phyloP scores from a whole-genome alignment of 306 rosid genomes.

The Castanospermum australe region DNA sequence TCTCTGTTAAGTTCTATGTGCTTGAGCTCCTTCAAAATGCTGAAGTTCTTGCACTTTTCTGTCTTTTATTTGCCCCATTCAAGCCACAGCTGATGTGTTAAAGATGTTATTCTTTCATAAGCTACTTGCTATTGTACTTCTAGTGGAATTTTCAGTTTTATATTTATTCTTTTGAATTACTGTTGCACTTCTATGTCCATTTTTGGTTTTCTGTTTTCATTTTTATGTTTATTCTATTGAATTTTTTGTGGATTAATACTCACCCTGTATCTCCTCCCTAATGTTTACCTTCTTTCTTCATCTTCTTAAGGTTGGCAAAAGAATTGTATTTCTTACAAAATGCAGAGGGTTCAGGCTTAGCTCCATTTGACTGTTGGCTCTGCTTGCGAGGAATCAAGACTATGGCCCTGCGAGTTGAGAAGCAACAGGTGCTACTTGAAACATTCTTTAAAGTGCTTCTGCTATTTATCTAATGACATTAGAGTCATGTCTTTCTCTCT shows the following conservation, averaged over 20 bases:
- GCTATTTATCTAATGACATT: conserved; percentile 2
- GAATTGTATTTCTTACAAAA: conserved; percentile 85
- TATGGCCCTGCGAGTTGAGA: conserved; percentile 84
- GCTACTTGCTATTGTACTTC: background rate
- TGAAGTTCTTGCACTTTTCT: background rate
- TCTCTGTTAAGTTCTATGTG: conserved; percentile 7
- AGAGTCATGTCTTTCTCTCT: background rate
- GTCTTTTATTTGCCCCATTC: background rate
- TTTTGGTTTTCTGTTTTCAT: background rate
- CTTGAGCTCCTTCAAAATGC: conserved; percentile 1
- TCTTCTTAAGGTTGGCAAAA: conserved; percentile 64
- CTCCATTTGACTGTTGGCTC: conserved; percentile 92
- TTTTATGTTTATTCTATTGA: background rate
- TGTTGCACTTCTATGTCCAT: background rate
- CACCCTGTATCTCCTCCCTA: background rate
- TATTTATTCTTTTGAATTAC: background rate
- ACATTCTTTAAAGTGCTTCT: conserved; percentile 23
- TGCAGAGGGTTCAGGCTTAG: conserved; percentile 91
- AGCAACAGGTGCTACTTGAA: conserved; percentile 76
- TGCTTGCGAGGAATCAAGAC: conserved; percentile 91
- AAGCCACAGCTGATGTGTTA: background rate
- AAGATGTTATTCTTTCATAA: background rate
- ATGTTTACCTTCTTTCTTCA: conserved; percentile 19
- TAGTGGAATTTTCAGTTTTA: background rate
- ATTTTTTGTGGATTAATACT: background rate